Percentiles rank a stretch among this genome's conserved stretches.
phyloP scores from a whole-genome alignment of 2,329 filamentous ascomycete genomes.

The Aspergillus versicolor region DNA sequence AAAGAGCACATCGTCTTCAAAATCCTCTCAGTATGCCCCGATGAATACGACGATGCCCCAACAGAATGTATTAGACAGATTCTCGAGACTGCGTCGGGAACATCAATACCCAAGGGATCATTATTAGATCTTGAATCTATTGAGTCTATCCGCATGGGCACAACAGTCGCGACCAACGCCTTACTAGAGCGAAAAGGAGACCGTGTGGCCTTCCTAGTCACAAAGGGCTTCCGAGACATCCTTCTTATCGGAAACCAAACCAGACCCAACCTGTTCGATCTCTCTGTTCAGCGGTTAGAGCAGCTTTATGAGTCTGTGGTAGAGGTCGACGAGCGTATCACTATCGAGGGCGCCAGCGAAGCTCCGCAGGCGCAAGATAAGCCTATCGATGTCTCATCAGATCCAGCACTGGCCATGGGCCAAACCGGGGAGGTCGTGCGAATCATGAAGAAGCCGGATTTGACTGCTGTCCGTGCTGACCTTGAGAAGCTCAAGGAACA shows the following conservation, averaged over 20 bases:
- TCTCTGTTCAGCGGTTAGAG: slow-evolving; percentile 78
- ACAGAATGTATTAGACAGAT: slow-evolving; percentile 14
- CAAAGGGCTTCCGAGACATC: slow-evolving; percentile 79
- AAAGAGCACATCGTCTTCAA: slow-evolving; percentile 12
- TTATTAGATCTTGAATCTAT: slow-evolving; percentile 16
- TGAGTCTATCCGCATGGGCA: slow-evolving; percentile 76
- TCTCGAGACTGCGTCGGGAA: slow-evolving; percentile 8
- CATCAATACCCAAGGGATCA: slow-evolving; percentile 8
- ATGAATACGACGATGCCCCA: slow-evolving; percentile 13
- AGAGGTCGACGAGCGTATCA: slow-evolving; percentile 47
- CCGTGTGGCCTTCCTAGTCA: slow-evolving; percentile 46
- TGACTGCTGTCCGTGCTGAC: slow-evolving; percentile 54
- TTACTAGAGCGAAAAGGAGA: slow-evolving; percentile 44
- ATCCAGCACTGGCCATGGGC: slow-evolving; percentile 61
- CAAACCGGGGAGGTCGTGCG: slow-evolving; percentile 64
- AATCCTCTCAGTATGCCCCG: slow-evolving; percentile 11
- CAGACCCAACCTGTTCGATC: slow-evolving; percentile 79
- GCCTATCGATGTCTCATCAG: slow-evolving; percentile 31
- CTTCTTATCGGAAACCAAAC: slow-evolving; percentile 84
- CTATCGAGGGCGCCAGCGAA: slow-evolving; percentile 24
- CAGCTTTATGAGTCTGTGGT: slow-evolving; percentile 24
- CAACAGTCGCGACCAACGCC: slow-evolving; percentile 86
- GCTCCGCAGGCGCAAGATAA: slow-evolving; percentile 21
- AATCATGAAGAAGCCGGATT: slow-evolving; percentile 58
- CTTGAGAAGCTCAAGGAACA: slow-evolving; percentile 64